Evolutionary conservation across 2,329 filamentous ascomycete species (phyloP).

Genomic region (Alternaria gaisen): DNA sequence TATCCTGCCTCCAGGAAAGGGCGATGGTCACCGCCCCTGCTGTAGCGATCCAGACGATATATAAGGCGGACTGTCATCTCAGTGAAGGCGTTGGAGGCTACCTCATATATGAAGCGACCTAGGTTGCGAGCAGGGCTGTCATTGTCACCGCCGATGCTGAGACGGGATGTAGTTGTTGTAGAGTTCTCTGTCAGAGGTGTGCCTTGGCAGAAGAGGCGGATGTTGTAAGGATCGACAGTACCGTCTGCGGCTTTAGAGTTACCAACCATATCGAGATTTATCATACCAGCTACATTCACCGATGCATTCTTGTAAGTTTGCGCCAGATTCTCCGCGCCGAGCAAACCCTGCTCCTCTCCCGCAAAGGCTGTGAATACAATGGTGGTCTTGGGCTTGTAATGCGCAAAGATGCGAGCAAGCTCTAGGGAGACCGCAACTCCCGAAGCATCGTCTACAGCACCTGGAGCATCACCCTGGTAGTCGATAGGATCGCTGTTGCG

Average conservation of each 20-base stretch:
- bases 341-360: conserved; percentile 64
- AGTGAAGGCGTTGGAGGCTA: conserved; percentile 59
- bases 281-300: conserved; percentile 63
- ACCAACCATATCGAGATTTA: conserved; percentile 65
- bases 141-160: conserved; percentile 56
- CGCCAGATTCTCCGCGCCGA: conserved; percentile 60
- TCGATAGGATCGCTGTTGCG: conserved; percentile 59
- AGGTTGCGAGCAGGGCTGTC: conserved; percentile 63
- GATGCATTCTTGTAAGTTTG: conserved; percentile 59
- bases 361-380: conserved; percentile 64
- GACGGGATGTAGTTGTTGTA: conserved; percentile 43
- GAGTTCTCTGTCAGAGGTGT: conserved; percentile 56
- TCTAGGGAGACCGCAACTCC: conserved; percentile 57
- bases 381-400: conserved; percentile 57
- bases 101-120: conserved; percentile 62
- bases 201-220: conserved; percentile 62
- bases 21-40: conserved; percentile 64
- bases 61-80: conserved; percentile 63
- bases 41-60: conserved; percentile 63
- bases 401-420: conserved; percentile 61
- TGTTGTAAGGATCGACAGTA: conserved; percentile 56
- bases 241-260: conserved; percentile 56
- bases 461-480: conserved; percentile 61
- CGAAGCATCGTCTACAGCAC: conserved; percentile 62
- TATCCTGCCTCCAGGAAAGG: conserved; percentile 63